Conservation (phyloP, 2,329 filamentous ascomycete species). For the Venturiaceae sp. region DNA sequence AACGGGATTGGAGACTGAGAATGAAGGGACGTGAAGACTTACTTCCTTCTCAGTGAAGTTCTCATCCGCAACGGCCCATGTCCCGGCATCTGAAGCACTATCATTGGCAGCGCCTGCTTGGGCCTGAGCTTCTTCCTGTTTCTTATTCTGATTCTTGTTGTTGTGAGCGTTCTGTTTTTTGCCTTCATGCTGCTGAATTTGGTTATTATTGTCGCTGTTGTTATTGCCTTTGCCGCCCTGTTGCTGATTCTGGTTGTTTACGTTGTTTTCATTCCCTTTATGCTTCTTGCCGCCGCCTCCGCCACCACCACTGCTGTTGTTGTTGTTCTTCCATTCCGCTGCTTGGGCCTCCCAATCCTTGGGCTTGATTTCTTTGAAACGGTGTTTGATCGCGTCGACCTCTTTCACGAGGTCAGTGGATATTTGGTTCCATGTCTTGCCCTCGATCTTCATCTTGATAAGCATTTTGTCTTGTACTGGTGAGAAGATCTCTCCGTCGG, state of each 20-base stretch:
- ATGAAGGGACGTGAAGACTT: not conserved
- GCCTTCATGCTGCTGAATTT: not conserved
- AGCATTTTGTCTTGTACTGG: slow-evolving; percentile 31
- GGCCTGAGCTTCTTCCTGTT: not conserved
- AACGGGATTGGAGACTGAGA: not conserved
- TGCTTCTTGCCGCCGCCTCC: slow-evolving; percentile 10
- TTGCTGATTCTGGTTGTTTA: slow-evolving; percentile 9
- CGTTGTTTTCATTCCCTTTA: slow-evolving; percentile 13
- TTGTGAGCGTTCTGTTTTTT: not conserved
- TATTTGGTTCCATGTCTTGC: slow-evolving; percentile 22
- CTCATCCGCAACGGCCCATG: slow-evolving; percentile 1
- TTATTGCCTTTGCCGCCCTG: not conserved
- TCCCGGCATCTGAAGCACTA: not conserved
- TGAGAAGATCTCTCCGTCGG: slow-evolving; percentile 18
- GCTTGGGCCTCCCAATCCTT: slow-evolving; percentile 13
- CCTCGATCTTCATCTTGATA: slow-evolving; percentile 22
- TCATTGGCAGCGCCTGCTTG: not conserved
- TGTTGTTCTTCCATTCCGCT: slow-evolving; percentile 10
- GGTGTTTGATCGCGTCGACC: slow-evolving; percentile 12
- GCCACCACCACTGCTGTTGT: slow-evolving; percentile 10
- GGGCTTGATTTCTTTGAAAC: slow-evolving; percentile 27
- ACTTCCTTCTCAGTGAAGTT: slow-evolving; percentile 4
- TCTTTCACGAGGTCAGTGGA: slow-evolving; percentile 19
- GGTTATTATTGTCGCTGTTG: not conserved
- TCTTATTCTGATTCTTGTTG: not conserved